Base-by-base conservation (phyloP, 768 basidiomycete species). In the Nidularia sp. region DNA sequence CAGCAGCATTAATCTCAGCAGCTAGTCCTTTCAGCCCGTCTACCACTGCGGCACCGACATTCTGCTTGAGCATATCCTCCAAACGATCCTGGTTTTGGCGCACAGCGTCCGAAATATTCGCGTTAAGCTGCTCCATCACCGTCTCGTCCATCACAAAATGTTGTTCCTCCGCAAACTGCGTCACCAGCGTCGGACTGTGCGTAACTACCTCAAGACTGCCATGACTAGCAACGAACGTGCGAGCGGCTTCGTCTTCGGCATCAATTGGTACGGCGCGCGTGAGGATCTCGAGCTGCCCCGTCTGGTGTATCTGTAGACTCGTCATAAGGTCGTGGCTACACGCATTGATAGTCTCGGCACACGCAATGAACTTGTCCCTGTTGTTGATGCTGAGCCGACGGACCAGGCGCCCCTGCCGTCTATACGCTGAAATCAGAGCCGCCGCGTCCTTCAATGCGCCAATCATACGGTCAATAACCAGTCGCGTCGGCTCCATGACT, bases 281-380 rank as follows among this genome's bases (percentile, higher is more conserved):
- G 35, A 73, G 56, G 44, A 73, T 66, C 43, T 73, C 69, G 15
- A 73, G 60, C 53, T 71, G 62, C 33, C 60, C 60, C n/a, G 66
- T 66, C 57, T 74, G 71, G 29, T 73, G 68, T 34, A 74, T 74
- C 47, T 74, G 72, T 33, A 74, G 62, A 58, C 73, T 74, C 59
- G 72, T 65, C 55, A 73, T 60, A 6, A 74, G 62, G 51, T 73
- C 71, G 29, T 59, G 62, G 54, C 69, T 68, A 58, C 71, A 73
- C 6, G 44, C 51, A 41, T 70, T 69, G 58, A 73, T 58, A 13
- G 54, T 52, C 3, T 65, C 61, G 2, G 65, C 71, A 51, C 66
- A 68, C 9, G 53, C 51, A 10, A 59, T 57, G 55, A 74, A 73
- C 42, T 69, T 70, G 6, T 73, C 71, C 54, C 67, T 63, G 50